Evolutionary conservation across 2,329 filamentous ascomycete genomes (phyloP).

Genomic region (Nemania sp.): DNA sequence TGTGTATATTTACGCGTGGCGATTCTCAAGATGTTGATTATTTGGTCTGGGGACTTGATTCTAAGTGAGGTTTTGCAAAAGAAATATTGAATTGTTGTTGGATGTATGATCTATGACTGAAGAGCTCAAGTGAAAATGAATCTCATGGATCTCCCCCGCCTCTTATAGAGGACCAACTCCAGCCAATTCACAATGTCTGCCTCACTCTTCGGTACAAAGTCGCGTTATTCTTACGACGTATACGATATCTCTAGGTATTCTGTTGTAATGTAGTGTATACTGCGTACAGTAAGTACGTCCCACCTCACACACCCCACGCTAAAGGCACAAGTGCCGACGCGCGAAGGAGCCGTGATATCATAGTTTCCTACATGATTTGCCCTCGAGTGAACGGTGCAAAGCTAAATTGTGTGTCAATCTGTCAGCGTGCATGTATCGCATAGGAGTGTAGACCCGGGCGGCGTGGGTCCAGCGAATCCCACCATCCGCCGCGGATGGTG

Average conservation of each 20-base stretch:
- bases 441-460: background rate
- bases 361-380: background rate
- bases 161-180: slow-evolving; percentile 26
- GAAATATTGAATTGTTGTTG: background rate
- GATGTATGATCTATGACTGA: background rate
- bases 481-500: background rate
- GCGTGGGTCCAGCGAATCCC: background rate
- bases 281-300: too few relatives aligned
- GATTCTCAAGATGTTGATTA: background rate
- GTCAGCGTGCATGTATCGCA: background rate
- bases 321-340: slow-evolving; percentile 7
- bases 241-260: background rate
- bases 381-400: background rate
- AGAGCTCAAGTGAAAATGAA: background rate
- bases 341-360: slow-evolving; percentile 14
- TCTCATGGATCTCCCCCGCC: background rate
- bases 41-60: background rate
- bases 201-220: background rate
- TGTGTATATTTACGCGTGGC: background rate
- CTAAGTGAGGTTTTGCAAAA: background rate
- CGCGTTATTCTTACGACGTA: background rate
- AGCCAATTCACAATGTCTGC: background rate
- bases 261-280: background rate
- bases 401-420: background rate
- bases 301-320: background rate